Percentiles rank a stretch among this genome's conserved stretches.
Conservation (phyloP, 305 asterid genomes). For the Rubia tinctorum region DNA sequence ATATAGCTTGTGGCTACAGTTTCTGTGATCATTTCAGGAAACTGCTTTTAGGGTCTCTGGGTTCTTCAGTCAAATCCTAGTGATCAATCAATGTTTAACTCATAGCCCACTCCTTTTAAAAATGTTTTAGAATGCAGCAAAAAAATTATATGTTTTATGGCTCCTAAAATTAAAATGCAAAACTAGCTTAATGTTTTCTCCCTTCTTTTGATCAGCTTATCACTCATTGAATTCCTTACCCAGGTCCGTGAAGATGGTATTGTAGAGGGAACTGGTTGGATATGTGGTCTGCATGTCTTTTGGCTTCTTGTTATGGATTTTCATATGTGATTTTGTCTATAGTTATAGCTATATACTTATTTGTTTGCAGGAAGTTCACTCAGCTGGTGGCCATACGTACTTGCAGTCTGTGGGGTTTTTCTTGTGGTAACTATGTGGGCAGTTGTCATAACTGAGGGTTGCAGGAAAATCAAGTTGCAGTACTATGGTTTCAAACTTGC, state of each 20-base stretch:
- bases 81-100: background rate
- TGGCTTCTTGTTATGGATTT: background rate
- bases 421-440: conserved; percentile 95
- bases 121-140: background rate
- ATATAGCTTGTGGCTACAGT: background rate
- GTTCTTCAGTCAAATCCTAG: background rate
- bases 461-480: conserved; percentile 95
- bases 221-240: background rate
- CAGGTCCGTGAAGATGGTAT: background rate
- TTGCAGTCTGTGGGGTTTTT: conserved; percentile 72
- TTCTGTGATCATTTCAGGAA: background rate
- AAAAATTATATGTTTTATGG: background rate
- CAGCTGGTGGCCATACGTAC: conserved; percentile 82
- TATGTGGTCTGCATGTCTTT: background rate
- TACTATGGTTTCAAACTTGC: conserved; percentile 98
- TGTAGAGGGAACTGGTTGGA: background rate
- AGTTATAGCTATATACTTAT: conserved; percentile 14
- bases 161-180: background rate
- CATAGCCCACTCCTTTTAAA: background rate
- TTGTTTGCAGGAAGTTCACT: conserved; percentile 69
- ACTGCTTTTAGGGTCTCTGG: background rate
- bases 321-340: background rate
- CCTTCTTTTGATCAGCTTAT: background rate
- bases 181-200: background rate
- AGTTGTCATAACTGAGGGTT: conserved; percentile 90